Evolutionary conservation across 768 basidiomycete genomes (phyloP).

Genomic region (Rhodotorula graminis): DNA sequence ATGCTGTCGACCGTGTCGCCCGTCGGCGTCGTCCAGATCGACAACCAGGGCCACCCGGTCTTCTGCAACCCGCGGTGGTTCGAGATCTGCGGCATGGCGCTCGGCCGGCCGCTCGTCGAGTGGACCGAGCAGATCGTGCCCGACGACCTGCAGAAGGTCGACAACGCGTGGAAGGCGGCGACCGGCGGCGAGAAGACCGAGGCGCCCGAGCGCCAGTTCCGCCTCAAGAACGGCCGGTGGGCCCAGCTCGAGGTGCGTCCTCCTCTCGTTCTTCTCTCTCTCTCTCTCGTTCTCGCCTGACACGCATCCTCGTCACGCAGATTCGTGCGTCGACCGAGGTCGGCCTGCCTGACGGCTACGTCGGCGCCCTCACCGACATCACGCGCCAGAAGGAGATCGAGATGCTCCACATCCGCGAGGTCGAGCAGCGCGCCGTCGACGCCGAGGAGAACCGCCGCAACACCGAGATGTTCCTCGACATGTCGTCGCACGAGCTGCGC

Average conservation of each 20-base stretch:
- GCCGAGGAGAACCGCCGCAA: constrained; percentile 35
- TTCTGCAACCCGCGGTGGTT: constrained; percentile 28
- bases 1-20: constrained; percentile 30
- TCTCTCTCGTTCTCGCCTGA: not conserved
- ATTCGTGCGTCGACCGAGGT: constrained; percentile 23
- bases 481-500: constrained; percentile 34
- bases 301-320: not conserved
- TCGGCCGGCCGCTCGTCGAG: constrained; percentile 4
- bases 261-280: too few species aligned
- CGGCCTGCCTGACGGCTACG: constrained; percentile 18
- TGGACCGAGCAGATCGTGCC: constrained; percentile 21
- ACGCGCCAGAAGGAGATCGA: constrained; percentile 31
- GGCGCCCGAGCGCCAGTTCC: constrained; percentile 21
- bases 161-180: constrained; percentile 16
- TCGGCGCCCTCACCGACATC: constrained; percentile 34
- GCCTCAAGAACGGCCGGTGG: constrained; percentile 25
- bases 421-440: constrained; percentile 34
- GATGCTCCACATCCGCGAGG: constrained; percentile 27
- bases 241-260: constrained; percentile 24
- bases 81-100: constrained; percentile 18
- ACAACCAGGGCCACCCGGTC: constrained; percentile 15
- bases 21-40: constrained; percentile 33
- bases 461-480: constrained; percentile 29
- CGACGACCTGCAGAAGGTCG: constrained; percentile 12
- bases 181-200: constrained; percentile 3